Conservation (phyloP, 1,284 basidiomycete genomes). For the Albatrellus sp. region DNA sequence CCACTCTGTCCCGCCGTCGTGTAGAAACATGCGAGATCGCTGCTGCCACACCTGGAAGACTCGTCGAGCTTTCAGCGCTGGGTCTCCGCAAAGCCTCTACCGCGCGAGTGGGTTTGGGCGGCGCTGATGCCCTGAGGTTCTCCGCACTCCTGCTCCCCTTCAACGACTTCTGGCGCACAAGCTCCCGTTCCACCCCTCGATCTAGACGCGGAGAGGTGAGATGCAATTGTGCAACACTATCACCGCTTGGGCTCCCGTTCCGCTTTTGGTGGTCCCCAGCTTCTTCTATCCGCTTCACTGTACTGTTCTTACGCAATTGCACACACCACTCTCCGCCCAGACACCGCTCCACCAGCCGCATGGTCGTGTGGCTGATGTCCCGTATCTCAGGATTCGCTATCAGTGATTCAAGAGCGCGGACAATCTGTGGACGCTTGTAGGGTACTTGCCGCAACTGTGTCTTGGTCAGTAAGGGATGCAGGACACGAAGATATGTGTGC, state of each 20-base stretch:
- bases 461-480: conserved; percentile 90
- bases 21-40: conserved; percentile 15
- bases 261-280: conserved; percentile 11
- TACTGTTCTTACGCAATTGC: conserved; percentile 33
- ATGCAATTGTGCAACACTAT: conserved; percentile 18
- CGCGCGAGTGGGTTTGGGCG: conserved; percentile 22
- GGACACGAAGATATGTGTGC: conserved; percentile 92
- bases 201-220: conserved; percentile 18
- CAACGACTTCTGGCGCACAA: conserved; percentile 20
- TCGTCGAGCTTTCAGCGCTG: conserved; percentile 40
- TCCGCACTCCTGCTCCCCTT: conserved; percentile 58
- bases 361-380: conserved; percentile 79
- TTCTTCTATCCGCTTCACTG: conserved; percentile 14
- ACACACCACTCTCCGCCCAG: conserved; percentile 82
- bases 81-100: conserved; percentile 16
- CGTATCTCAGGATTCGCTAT: conserved; percentile 66
- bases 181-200: conserved; percentile 8
- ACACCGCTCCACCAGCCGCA: conserved; percentile 86
- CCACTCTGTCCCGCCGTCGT: conserved; percentile 19
- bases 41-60: conserved; percentile 32
- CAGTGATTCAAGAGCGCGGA: conserved; percentile 72
- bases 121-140: conserved; percentile 20
- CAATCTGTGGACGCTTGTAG: conserved; percentile 89
- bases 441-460: conserved; percentile 80
- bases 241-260: conserved; percentile 29